Evolutionary conservation across 1,284 basidiomycete species (phyloP).

Genomic region (Trichosporon sp.): DNA sequence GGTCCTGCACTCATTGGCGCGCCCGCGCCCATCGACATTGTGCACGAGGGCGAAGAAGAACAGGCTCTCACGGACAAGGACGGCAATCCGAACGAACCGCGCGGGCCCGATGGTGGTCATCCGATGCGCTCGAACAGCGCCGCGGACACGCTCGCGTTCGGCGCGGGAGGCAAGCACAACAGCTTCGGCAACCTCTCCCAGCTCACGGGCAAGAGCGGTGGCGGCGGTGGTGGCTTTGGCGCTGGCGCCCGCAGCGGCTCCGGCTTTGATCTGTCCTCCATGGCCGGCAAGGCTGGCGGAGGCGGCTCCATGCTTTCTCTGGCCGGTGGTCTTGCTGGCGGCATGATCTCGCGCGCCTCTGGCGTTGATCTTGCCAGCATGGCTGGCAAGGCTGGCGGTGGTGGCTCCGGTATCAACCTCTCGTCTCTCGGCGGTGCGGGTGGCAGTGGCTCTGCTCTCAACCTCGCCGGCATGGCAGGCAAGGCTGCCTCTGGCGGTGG

Average conservation of each 20-base stretch:
- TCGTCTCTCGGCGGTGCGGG: constrained; percentile 19
- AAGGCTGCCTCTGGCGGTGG: constrained; percentile 6
- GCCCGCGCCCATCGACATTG: constrained; percentile 11
- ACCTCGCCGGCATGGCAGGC: constrained; percentile 17
- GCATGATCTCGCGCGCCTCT: constrained; percentile 16
- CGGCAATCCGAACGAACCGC: background rate
- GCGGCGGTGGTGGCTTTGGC: constrained; percentile 14
- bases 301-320: background rate
- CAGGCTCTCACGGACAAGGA: background rate
- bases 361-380: constrained; percentile 21
- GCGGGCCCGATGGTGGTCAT: background rate
- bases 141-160: constrained; percentile 20
- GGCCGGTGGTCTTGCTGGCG: constrained; percentile 16
- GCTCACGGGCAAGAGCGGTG: constrained; percentile 2
- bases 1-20: constrained; percentile 21
- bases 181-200: constrained; percentile 23
- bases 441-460: constrained; percentile 11
- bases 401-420: constrained; percentile 1
- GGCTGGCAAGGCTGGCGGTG: constrained; percentile 18
- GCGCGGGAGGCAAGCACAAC: constrained; percentile 15
- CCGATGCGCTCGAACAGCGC: constrained; percentile 16
- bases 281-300: constrained; percentile 15
- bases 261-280: constrained; percentile 5
- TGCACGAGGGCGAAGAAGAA: constrained; percentile 1
- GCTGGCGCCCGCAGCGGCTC: constrained; percentile 18